Base-by-base conservation (phyloP, 2,329 filamentous ascomycete species). In the Rhinocladiella mackenziei region DNA sequence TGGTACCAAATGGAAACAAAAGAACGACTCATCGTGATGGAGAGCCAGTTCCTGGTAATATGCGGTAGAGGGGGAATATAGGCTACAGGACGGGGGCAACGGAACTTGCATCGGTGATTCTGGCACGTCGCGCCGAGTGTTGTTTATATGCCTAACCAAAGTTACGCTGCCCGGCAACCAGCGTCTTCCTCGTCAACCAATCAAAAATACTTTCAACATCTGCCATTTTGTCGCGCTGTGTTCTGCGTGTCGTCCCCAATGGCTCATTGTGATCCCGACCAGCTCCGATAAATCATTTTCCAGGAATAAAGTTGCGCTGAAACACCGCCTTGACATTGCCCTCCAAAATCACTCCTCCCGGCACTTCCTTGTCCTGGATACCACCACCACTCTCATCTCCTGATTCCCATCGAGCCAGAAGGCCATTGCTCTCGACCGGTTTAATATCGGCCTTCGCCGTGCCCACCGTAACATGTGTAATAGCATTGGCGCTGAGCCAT, bases 361-460 rank as follows among this genome's bases (percentile, higher is more conserved):
- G 69, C 7, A 82, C 67, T 47, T 70, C 68, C 13, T 71, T 57
- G 57, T 82, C 78, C 29, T 65, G 66, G 43, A 81, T 78, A 17
- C 30, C 45, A 10, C 38, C 33, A 0, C 75, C 77, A 3, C 64
- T 74, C n/a, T 66, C 61, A 5, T 63, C 67, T 2, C 64, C 64
- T 51, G 83, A 73, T 50, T 92, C 61, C 91, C 91, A 97, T 48
- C 73, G 72, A 52, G 74, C 74, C 45, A 98, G 65, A 60, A 98
- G 57, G 47, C 87, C 82, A 61, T 98, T 98, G 68, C 89, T 94
- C 71, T 98, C 91, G 66, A 86, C 89, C 0, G 92, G 91, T 70
- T 96, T 97, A 58, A 97, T 79, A 5, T 73, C 65, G 34, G 73
- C 66, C 54, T 81, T 77, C 7, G 81, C 78, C 0, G 92, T 98